These are phyloP conservation scores for Aspergillus alliaceus DNA, from an alignment of 2,329 filamentous ascomycete species.

Conservation along the genomic window DNA sequence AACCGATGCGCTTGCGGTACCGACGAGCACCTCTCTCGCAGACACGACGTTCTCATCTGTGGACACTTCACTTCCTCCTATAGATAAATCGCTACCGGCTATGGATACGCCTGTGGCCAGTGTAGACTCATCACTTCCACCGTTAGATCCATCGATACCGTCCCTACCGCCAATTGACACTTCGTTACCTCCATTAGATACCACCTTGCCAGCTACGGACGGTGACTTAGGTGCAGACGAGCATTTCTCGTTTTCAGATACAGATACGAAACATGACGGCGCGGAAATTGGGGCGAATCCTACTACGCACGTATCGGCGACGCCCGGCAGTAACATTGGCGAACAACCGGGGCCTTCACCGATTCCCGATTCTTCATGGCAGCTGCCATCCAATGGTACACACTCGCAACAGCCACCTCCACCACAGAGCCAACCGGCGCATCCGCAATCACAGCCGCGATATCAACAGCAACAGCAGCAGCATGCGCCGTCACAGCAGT, in stretches of 20 bases:
- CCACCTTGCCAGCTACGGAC: slow-evolving; percentile 24
- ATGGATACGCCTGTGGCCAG: slow-evolving; percentile 28
- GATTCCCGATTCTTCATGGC: slow-evolving; percentile 45
- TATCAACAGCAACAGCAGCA: slow-evolving; percentile 13
- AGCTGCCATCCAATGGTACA: slow-evolving; percentile 45
- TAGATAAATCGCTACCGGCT: slow-evolving; percentile 25
- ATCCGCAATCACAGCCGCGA: slow-evolving; percentile 13
- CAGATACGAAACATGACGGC: slow-evolving; percentile 18
- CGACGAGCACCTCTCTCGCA: neutral
- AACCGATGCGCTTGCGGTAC: neutral
- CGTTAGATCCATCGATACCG: slow-evolving; percentile 32
- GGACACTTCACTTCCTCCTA: slow-evolving; percentile 25
- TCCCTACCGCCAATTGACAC: slow-evolving; percentile 25
- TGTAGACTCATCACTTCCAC: slow-evolving; percentile 25
- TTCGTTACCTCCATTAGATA: slow-evolving; percentile 29
- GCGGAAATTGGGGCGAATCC: slow-evolving; percentile 3
- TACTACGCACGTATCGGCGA: slow-evolving; percentile 7
- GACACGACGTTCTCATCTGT: slow-evolving; percentile 2
- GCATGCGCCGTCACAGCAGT: slow-evolving; percentile 8
- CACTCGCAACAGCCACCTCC: slow-evolving; percentile 26
- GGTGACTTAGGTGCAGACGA: slow-evolving; percentile 9
- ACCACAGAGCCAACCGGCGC: slow-evolving; percentile 21
- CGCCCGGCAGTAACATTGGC: slow-evolving; percentile 18
- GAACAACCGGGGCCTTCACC: slow-evolving; percentile 27
- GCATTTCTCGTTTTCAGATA: slow-evolving; percentile 15